phyloP scores from a whole-genome alignment of 306 rosid genomes.

The Leucaena leucocephala region DNA sequence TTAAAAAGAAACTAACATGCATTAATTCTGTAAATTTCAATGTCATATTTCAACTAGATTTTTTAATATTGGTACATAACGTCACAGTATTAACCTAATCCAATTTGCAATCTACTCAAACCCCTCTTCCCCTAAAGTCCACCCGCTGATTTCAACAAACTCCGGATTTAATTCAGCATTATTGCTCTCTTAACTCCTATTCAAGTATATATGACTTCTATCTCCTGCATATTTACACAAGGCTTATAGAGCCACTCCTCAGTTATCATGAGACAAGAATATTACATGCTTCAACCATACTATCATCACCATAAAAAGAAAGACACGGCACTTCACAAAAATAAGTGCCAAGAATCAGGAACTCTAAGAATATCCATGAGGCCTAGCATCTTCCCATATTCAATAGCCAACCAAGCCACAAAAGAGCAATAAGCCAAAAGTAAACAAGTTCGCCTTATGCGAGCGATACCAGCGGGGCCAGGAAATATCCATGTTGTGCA shows the following conservation, averaged over 20 bases:
- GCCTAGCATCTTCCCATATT: conserved; percentile 74
- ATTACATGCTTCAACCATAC: conserved; percentile 26
- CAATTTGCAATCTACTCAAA: neutral
- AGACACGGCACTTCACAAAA: conserved; percentile 31
- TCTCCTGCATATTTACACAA: neutral
- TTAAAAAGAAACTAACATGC: neutral
- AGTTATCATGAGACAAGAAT: conserved; percentile 28
- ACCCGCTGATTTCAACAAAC: neutral
- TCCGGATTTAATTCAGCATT: conserved; percentile 18
- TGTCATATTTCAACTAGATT: neutral
- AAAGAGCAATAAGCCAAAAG: conserved; percentile 64
- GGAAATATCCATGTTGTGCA: conserved; percentile 37
- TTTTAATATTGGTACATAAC: neutral
- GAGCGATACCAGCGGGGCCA: conserved; percentile 33
- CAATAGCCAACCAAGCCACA: conserved; percentile 68
- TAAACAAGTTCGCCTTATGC: conserved; percentile 54
- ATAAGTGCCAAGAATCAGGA: conserved; percentile 42
- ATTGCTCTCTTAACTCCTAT: conserved; percentile 9
- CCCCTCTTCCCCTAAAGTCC: neutral
- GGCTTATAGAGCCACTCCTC: conserved; percentile 2
- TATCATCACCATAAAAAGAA: conserved; percentile 26
- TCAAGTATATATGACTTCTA: conserved; percentile 35
- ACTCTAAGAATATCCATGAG: conserved; percentile 54
- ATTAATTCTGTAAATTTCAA: neutral
- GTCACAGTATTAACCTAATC: neutral